These are phyloP conservation scores for Aechmea fasciata DNA, from an alignment of 176 grass and related monocot genomes.

Conservation along the genomic window DNA sequence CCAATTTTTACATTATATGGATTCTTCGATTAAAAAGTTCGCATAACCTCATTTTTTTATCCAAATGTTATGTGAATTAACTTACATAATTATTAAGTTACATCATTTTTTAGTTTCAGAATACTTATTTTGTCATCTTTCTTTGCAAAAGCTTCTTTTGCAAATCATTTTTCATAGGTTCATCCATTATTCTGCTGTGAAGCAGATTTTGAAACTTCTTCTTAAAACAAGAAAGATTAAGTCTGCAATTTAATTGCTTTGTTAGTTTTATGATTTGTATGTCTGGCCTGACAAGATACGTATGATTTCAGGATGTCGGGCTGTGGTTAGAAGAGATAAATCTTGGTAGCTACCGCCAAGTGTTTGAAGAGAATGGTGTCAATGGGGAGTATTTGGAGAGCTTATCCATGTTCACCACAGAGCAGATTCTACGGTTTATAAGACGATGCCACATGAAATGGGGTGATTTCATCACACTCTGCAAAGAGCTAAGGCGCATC, in stretches of 20 bases:
- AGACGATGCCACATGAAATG: constrained; percentile 90
- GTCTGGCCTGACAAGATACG: neutral
- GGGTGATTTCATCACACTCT: constrained; percentile 87
- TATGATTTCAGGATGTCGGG: constrained; percentile 76
- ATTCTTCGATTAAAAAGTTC: neutral
- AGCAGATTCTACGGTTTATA: constrained; percentile 93
- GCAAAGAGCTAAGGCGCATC: constrained; percentile 85
- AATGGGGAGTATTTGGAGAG: constrained; percentile 83
- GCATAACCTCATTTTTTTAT: no score
- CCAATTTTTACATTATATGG: neutral
- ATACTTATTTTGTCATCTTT: no score
- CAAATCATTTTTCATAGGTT: no score
- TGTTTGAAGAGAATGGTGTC: constrained; percentile 75
- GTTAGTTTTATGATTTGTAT: constrained; percentile 2
- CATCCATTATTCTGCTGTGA: no score
- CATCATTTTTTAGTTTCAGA: no score
- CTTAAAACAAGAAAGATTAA: neutral
- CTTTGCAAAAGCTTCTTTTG: no score
- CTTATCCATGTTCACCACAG: constrained; percentile 83
- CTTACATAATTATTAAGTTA: no score
- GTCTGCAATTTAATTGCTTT: neutral
- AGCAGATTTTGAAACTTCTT: no score
- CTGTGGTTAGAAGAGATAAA: constrained; percentile 91
- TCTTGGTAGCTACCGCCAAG: constrained; percentile 55
- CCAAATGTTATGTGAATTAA: no score